Evolutionary conservation across 306 rosid genomes (phyloP), one percentile per base, ranked within the genome.

Genomic region (Sindora glabra): DNA sequence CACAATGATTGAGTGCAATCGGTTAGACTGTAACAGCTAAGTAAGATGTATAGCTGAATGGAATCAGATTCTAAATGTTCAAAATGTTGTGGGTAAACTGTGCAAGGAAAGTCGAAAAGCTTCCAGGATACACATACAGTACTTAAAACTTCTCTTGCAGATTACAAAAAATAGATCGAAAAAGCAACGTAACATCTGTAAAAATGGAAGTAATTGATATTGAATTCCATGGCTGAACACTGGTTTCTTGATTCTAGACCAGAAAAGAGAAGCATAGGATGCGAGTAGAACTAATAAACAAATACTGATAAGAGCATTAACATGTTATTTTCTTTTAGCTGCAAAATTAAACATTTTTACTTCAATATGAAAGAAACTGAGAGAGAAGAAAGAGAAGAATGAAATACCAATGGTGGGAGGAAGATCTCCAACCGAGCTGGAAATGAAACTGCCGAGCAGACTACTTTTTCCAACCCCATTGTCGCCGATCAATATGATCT

Each of bases 381-480:
- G n/a, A n/a, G n/a, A n/a, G n/a, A n/a, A n/a, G n/a, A n/a, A n/a
- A n/a, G n/a, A n/a, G n/a, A n/a, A n/a, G n/a, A n/a, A 37, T 11
- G 22, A 58, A 53, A 8, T 68, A 88, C 98, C 98, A 68, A 92
- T 92, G 54, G 98, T 92, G 47, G 98, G 98, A 11, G 96, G 57
- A 54, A 88, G 95, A 78, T 88, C 78, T 24, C 81, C 92, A 6
- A 72, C 60, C 11, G 92, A 67, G 69, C 30, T 69, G 53, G 96
- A 85, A 78, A 88, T 86, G 83, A 92, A 92, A 83, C 79, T 86
- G 64, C 88, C 83, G 42, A 92, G 95, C 14, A 92, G 71, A 65
- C 96, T 88, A 54, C 96, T 92, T 74, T 92, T 92, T 22, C 98
- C 98, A 13, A 92, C 98, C n/a, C 81, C 95, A 6, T 96, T 83